These are phyloP conservation scores for Irpex lacteus DNA, from an alignment of 1,284 basidiomycete species.

Conservation along the genomic window DNA sequence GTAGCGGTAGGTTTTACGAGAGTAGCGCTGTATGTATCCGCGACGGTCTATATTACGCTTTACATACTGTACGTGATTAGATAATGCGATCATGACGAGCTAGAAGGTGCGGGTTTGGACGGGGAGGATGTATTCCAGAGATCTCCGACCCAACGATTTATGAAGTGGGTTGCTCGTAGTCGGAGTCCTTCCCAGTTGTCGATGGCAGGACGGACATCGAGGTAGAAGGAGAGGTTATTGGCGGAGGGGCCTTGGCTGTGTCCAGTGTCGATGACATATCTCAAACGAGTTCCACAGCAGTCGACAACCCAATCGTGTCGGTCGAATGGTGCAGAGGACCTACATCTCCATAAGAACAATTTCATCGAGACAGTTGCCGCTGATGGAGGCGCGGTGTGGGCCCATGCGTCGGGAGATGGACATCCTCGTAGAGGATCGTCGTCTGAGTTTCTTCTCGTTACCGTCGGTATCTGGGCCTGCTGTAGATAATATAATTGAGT, in stretches of 20 bases:
- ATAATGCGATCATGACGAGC: neutral
- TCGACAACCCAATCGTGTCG: conserved; percentile 98
- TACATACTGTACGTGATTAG: neutral
- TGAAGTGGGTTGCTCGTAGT: conserved; percentile 65
- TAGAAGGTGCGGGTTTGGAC: neutral
- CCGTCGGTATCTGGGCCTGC: conserved; percentile 21
- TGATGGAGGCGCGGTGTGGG: conserved; percentile 35
- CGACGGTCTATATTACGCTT: neutral
- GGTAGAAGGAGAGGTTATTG: conserved; percentile 75
- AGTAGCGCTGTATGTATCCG: neutral
- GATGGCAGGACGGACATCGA: conserved; percentile 92
- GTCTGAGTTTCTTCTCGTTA: conserved; percentile 24
- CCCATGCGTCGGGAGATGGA: conserved; percentile 67
- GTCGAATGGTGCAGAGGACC: conserved; percentile 94
- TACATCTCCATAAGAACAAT: conserved; percentile 28
- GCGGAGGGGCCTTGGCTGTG: conserved; percentile 42
- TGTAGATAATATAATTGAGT: conserved; percentile 25
- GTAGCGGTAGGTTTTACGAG: conserved; percentile 8
- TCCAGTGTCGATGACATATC: conserved; percentile 98
- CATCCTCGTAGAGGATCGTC: conserved; percentile 62
- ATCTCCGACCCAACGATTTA: conserved; percentile 39
- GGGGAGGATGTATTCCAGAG: conserved; percentile 15
- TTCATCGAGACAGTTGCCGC: too few species aligned
- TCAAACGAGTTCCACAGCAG: conserved; percentile 82
- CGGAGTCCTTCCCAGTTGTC: conserved; percentile 90